Conservation (phyloP, 1,139 yeast species). For the Debaryomyces sp. region DNA sequence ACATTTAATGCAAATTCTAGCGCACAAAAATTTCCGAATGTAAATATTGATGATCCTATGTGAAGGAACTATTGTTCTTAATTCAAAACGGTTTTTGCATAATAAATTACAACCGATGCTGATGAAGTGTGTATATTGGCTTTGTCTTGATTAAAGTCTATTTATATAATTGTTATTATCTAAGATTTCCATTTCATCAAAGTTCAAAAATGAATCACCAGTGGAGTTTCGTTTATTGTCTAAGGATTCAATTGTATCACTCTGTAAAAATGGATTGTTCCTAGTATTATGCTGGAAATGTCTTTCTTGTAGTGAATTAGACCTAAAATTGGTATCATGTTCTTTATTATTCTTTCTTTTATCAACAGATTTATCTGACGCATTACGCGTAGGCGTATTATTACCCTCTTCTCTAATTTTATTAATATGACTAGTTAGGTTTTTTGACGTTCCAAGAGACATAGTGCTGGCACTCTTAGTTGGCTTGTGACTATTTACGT, state of each 20-base stretch:
- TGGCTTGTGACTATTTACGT: conserved; percentile 12
- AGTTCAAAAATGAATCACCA: conserved; percentile 27
- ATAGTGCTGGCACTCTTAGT: conserved; percentile 12
- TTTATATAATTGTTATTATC: conserved; percentile 24
- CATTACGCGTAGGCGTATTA: not conserved
- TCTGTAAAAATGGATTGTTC: conserved; percentile 12
- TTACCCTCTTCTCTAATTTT: not conserved
- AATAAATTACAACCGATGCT: not conserved
- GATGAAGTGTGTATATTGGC: not conserved
- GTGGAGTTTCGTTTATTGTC: conserved; percentile 2
- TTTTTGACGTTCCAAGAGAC: conserved; percentile 1
- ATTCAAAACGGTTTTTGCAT: not conserved
- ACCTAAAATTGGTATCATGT: conserved; percentile 1
- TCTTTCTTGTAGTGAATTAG: conserved; percentile 1
- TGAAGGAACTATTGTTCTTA: not conserved
- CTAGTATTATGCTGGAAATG: conserved; percentile 9
- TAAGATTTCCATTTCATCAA: conserved; percentile 31
- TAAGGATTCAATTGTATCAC: not conserved
- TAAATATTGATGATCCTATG: not conserved
- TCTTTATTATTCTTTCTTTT: not conserved
- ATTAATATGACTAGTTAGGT: conserved; percentile 5
- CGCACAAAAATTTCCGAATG: not conserved
- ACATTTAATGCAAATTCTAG: not conserved
- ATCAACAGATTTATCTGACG: not conserved
- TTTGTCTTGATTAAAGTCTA: conserved; percentile 5